Percentiles rank a stretch among this genome's conserved stretches.
Evolutionary conservation across 257 asterid genomes (phyloP).

Genomic region (Buddleja alternifolia): DNA sequence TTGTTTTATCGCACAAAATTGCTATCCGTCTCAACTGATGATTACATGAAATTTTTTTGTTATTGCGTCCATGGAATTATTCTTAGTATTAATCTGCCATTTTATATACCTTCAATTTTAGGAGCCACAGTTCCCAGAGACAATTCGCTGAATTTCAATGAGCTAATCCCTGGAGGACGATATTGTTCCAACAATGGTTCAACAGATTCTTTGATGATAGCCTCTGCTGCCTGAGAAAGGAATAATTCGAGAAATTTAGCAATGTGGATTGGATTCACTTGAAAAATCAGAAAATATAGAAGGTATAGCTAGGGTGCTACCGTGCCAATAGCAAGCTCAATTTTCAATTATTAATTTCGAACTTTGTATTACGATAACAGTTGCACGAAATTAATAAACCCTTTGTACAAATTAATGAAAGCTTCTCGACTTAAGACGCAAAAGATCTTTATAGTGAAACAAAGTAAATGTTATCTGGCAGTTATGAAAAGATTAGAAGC

Average conservation of each 20-base stretch:
- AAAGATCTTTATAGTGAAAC: not conserved
- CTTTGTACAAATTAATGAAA: not conserved
- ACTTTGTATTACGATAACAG: not conserved
- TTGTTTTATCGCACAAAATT: constrained; percentile 9
- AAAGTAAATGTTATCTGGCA: not conserved
- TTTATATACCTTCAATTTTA: constrained; percentile 77
- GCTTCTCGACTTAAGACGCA: not conserved
- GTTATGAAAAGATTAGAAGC: constrained; percentile 32
- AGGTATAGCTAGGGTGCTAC: not conserved
- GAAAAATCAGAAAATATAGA: constrained; percentile 11
- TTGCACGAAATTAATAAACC: not conserved
- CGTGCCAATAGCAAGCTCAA: not conserved
- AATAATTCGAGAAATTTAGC: constrained; percentile 5
- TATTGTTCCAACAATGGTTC: constrained; percentile 95
- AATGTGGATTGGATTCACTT: constrained; percentile 1
- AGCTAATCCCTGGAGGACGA: constrained; percentile 87
- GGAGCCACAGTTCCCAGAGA: constrained; percentile 98
- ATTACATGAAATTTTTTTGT: not conserved
- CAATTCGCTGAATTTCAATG: constrained; percentile 82
- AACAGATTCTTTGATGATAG: constrained; percentile 81
- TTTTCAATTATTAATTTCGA: not conserved
- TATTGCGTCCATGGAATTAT: not conserved
- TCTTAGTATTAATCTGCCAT: too few species aligned
- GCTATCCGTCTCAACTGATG: not conserved
- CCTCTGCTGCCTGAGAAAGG: constrained; percentile 83